phyloP scores from a whole-genome alignment of 1,139 yeast species.

The Ashbya aceris region DNA sequence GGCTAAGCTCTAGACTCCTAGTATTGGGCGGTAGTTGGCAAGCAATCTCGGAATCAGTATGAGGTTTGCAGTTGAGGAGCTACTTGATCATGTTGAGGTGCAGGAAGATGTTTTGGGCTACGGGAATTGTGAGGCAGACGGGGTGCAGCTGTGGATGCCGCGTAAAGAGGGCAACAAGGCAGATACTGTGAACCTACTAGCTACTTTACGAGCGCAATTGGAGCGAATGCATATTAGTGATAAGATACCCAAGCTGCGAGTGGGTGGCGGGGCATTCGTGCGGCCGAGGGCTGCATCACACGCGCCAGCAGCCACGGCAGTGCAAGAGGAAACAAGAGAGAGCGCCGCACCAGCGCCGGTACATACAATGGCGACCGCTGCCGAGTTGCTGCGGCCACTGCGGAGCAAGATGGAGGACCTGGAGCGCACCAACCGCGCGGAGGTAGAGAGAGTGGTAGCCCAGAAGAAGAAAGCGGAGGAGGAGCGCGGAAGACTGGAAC shows the following conservation, averaged over 20 bases:
- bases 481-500: slow-evolving; percentile 11
- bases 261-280: too few relatives aligned
- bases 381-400: neutral
- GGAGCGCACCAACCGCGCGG: slow-evolving; percentile 7
- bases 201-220: slow-evolving; percentile 10
- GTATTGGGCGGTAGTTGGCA: too few relatives aligned
- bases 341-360: too few relatives aligned
- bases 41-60: slow-evolving; percentile 3
- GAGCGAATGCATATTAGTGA: slow-evolving; percentile 10
- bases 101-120: slow-evolving; percentile 10
- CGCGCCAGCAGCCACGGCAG: too few relatives aligned
- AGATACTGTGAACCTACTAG: slow-evolving; percentile 8
- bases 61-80: slow-evolving; percentile 17
- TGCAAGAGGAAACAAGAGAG: too few relatives aligned
- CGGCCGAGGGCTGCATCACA: too few relatives aligned
- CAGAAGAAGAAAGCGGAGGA: slow-evolving; percentile 12
- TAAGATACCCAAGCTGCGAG: slow-evolving; percentile 7
- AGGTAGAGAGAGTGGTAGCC: slow-evolving; percentile 9
- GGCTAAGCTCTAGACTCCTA: neutral
- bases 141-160: slow-evolving; percentile 6
- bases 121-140: slow-evolving; percentile 15
- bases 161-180: neutral
- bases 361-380: neutral
- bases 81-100: slow-evolving; percentile 10
- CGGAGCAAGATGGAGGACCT: slow-evolving; percentile 7